A percentile compares a stretch with the other conserved stretches of the same genome.
phyloP scores from a whole-genome alignment of 2,329 filamentous ascomycete genomes.

The Pseudocercospora musae region DNA sequence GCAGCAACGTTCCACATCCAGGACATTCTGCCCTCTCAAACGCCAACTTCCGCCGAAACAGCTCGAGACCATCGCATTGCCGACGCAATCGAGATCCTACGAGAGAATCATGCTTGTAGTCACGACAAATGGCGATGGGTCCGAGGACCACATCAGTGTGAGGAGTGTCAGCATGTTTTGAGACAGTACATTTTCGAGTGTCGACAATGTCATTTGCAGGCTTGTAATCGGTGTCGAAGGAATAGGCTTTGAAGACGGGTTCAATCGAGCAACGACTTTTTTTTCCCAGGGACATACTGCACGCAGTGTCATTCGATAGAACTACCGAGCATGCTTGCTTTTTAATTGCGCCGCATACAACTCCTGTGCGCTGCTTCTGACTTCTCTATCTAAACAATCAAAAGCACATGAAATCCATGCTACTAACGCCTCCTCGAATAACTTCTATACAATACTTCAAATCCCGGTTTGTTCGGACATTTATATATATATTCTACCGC shows the following conservation, averaged over 20 bases:
- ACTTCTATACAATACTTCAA: too few relatives aligned
- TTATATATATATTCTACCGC: too few relatives aligned
- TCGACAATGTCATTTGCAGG: constrained; percentile 43
- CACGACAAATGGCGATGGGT: constrained; percentile 40
- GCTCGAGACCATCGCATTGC: constrained; percentile 32
- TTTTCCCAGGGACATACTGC: too few relatives aligned
- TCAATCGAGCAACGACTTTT: too few relatives aligned
- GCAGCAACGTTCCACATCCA: background rate
- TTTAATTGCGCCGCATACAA: too few relatives aligned
- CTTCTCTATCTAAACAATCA: too few relatives aligned
- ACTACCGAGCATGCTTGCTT: too few relatives aligned
- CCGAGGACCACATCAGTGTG: constrained; percentile 40
- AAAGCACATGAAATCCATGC: too few relatives aligned
- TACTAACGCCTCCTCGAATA: too few relatives aligned
- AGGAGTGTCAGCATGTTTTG: constrained; percentile 44
- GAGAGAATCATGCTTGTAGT: constrained; percentile 42
- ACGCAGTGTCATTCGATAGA: too few relatives aligned
- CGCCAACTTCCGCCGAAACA: constrained; percentile 1
- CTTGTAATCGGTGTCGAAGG: constrained; percentile 47
- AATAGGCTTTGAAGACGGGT: constrained; percentile 46
- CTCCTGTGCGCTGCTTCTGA: too few relatives aligned
- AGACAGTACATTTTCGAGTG: constrained; percentile 43
- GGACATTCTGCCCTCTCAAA: background rate
- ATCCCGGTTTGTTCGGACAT: too few relatives aligned
- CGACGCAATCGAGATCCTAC: constrained; percentile 31